Evolutionary conservation across 768 basidiomycete genomes (phyloP).

Genomic region (Suillus decipiens): DNA sequence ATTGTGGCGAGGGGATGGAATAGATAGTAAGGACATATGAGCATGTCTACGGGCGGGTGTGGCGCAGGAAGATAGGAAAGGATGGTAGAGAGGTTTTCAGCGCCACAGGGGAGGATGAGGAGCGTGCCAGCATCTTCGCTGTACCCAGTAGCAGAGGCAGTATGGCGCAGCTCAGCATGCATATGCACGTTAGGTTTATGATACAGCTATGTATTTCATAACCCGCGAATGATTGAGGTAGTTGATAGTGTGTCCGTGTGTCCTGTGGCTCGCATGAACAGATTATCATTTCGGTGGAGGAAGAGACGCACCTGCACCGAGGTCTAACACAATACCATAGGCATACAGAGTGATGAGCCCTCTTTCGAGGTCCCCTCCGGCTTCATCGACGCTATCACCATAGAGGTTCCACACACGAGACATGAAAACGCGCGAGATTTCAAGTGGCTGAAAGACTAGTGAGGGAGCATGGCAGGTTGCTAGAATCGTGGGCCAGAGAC

Average conservation of each 20-base stretch:
- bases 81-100: constrained; percentile 56
- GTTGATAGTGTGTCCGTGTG: constrained; percentile 60
- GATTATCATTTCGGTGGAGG: neutral
- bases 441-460: constrained; percentile 45
- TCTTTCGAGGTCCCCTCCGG: constrained; percentile 41
- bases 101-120: constrained; percentile 61
- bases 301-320: constrained; percentile 58
- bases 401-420: constrained; percentile 55
- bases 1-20: constrained; percentile 57
- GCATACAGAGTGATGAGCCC: constrained; percentile 56
- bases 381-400: constrained; percentile 48
- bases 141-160: constrained; percentile 54
- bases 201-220: constrained; percentile 66
- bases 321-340: constrained; percentile 60
- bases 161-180: constrained; percentile 55
- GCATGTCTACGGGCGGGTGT: constrained; percentile 51
- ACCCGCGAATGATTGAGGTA: constrained; percentile 61
- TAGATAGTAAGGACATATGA: constrained; percentile 71
- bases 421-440: constrained; percentile 59
- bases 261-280: constrained; percentile 37
- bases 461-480: constrained; percentile 42
- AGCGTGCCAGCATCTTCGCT: constrained; percentile 53
- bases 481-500: constrained; percentile 48
- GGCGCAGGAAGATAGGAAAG: constrained; percentile 38
- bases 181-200: constrained; percentile 71